Conservation (phyloP, 2,329 filamentous ascomycete species). For the Ophiostoma quercus region DNA sequence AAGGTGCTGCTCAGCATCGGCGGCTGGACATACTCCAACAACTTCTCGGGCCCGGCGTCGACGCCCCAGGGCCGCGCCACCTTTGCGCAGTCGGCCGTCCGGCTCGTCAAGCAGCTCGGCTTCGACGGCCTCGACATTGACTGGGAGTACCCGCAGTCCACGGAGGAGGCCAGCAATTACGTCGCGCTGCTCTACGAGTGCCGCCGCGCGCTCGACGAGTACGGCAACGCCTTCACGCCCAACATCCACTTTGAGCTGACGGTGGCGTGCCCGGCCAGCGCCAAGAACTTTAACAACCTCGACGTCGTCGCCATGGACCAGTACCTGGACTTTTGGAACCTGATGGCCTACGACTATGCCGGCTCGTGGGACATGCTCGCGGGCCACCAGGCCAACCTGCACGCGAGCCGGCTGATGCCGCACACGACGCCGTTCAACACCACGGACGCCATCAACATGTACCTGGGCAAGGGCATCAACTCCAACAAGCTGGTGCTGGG, state of each 20-base stretch:
- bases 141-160: conserved; percentile 60
- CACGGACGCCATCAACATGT: conserved; percentile 63
- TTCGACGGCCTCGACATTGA: conserved; percentile 58
- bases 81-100: conserved; percentile 70
- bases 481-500: conserved; percentile 75
- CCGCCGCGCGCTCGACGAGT: conserved; percentile 54
- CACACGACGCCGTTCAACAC: conserved; percentile 73
- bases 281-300: conserved; percentile 57
- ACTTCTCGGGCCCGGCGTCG: conserved; percentile 72
- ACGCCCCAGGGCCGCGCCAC: conserved; percentile 61
- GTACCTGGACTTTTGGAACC: conserved; percentile 68
- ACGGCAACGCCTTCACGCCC: conserved; percentile 41
- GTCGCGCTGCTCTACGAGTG: conserved; percentile 55
- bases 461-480: conserved; percentile 59
- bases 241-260: conserved; percentile 58
- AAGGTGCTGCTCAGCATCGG: conserved; percentile 84
- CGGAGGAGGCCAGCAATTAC: conserved; percentile 51
- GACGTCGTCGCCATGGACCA: conserved; percentile 60
- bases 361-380: conserved; percentile 70
- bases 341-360: conserved; percentile 86
- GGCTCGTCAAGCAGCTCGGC: conserved; percentile 72
- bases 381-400: conserved; percentile 79
- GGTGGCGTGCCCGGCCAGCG: conserved; percentile 58
- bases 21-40: conserved; percentile 85
- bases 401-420: conserved; percentile 44